A percentile compares a stretch with the other conserved stretches of the same genome.
Conservation (phyloP, 1,139 yeast genomes). For the Arxiozyma heterogenica region DNA sequence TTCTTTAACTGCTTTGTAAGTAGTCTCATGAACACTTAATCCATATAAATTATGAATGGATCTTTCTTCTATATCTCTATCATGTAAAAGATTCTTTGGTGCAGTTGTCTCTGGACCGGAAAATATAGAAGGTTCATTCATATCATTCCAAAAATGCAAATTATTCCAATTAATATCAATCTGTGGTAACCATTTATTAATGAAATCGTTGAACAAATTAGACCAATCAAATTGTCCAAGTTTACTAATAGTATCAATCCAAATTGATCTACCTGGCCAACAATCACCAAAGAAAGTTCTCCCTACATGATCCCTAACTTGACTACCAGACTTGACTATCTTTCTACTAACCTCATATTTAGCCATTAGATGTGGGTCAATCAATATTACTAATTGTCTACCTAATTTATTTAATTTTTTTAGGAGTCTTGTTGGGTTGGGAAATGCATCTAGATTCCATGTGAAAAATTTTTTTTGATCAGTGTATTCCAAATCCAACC, state of each 20-base stretch:
- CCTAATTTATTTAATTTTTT: conserved; percentile 57
- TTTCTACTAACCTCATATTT: conserved; percentile 57
- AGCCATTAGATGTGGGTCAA: conserved; percentile 84
- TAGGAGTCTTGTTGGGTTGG: conserved; percentile 64
- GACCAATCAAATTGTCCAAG: conserved; percentile 55
- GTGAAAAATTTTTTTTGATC: conserved; percentile 81
- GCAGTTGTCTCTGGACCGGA: conserved; percentile 90
- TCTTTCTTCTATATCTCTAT: conserved; percentile 80
- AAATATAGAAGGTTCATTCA: conserved; percentile 95
- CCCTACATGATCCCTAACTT: conserved; percentile 40
- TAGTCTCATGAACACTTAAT: conserved; percentile 66
- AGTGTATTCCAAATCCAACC: conserved; percentile 94
- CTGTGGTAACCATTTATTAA: conserved; percentile 17
- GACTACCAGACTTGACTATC: conserved; percentile 35
- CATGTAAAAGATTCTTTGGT: conserved; percentile 71
- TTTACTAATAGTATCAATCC: conserved; percentile 83
- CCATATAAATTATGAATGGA: conserved; percentile 86
- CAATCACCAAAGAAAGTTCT: conserved; percentile 72
- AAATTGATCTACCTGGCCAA: conserved; percentile 96
- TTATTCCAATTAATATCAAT: conserved; percentile 43
- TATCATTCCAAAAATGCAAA: conserved; percentile 89
- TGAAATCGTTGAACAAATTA: conserved; percentile 38
- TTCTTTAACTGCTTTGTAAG: conserved; percentile 53
- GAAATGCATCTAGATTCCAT: conserved; percentile 72
- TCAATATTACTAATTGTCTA: conserved; percentile 71